Conservation (phyloP, 2,329 filamentous ascomycete genomes). For the Talaromyces sp. region DNA sequence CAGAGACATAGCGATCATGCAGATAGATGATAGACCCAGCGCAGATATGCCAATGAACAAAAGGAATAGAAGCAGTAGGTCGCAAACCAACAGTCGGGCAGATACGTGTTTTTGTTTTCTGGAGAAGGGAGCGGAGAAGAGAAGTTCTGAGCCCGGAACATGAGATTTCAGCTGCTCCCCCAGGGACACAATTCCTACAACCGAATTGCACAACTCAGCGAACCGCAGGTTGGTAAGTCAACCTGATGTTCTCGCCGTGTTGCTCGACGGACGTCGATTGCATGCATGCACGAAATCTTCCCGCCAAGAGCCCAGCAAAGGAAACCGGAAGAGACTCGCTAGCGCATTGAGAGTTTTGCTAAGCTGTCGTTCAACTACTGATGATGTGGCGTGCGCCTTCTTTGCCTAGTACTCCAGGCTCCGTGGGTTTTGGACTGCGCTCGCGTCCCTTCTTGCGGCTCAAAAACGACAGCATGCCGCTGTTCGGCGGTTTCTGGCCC, state of each 20-base stretch:
- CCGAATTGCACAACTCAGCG: neutral
- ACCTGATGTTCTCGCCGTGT: neutral
- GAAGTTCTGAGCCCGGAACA: neutral
- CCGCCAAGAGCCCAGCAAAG: neutral
- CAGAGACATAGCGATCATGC: neutral
- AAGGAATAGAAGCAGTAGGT: neutral
- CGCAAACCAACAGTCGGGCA: neutral
- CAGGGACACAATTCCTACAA: neutral
- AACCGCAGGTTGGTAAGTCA: neutral
- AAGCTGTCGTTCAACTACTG: slow-evolving; percentile 42
- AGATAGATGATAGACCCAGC: neutral
- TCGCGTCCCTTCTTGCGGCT: slow-evolving; percentile 84
- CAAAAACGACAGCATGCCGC: slow-evolving; percentile 86
- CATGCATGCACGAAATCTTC: neutral
- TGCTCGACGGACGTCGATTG: neutral
- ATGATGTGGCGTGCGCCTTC: slow-evolving; percentile 85
- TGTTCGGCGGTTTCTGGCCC: slow-evolving; percentile 46
- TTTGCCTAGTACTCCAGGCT: slow-evolving; percentile 89
- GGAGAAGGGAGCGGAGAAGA: neutral
- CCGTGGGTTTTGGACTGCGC: slow-evolving; percentile 88
- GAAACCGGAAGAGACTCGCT: neutral
- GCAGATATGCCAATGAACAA: neutral
- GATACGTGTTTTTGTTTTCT: neutral
- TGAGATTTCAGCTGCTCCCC: neutral
- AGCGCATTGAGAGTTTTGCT: neutral